Evolutionary conservation across 805 yeast genomes (phyloP).

Genomic region (Candida anglica): DNA sequence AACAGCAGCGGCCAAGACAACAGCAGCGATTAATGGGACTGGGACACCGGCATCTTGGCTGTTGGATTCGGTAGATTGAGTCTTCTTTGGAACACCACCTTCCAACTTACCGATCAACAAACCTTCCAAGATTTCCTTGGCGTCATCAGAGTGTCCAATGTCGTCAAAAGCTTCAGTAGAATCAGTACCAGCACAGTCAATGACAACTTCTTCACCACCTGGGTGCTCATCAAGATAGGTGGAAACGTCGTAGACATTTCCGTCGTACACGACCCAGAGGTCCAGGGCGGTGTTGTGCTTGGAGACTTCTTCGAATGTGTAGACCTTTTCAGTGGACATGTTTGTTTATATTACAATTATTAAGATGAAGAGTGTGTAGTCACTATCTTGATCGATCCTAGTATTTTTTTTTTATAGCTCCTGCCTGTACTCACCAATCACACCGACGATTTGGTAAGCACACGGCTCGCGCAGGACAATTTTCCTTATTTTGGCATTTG

Average conservation of each 20-base stretch:
- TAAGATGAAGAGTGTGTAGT: too few relatives aligned
- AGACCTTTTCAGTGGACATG: conserved; percentile 31
- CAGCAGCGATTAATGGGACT: conserved; percentile 29
- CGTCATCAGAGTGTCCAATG: conserved; percentile 97
- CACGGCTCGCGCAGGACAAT: conserved; percentile 1
- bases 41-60: conserved; percentile 14
- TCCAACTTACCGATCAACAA: conserved; percentile 78
- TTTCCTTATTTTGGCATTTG: not conserved
- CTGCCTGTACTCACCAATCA: conserved; percentile 2
- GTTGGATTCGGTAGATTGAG: conserved; percentile 11
- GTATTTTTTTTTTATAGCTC: not conserved
- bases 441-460: conserved; percentile 2
- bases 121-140: conserved; percentile 68
- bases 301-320: conserved; percentile 50
- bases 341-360: too few relatives aligned
- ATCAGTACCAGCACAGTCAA: conserved; percentile 40
- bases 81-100: conserved; percentile 43
- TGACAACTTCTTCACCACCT: conserved; percentile 45
- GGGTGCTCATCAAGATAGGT: conserved; percentile 45
- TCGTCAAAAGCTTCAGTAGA: conserved; percentile 53
- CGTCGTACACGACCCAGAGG: conserved; percentile 43
- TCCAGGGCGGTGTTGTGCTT: conserved; percentile 37
- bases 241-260: conserved; percentile 39
- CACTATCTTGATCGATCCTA: not conserved
- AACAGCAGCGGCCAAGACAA: conserved; percentile 35